phyloP scores from a whole-genome alignment of 129 eudicot genomes.

The Lonicera japonica region DNA sequence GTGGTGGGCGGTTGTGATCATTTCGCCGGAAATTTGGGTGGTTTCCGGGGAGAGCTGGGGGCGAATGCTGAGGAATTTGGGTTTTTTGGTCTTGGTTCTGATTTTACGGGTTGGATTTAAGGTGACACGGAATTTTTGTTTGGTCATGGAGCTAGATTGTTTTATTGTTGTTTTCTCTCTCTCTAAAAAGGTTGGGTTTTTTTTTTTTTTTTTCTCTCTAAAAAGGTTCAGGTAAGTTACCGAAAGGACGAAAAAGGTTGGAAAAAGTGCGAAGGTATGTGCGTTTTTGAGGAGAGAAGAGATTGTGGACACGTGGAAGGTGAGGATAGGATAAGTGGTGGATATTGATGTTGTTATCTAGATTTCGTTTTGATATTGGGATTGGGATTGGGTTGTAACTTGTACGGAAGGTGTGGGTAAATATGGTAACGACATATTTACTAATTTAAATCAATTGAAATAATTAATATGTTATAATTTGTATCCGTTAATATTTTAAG shows the following conservation, averaged over 20 bases:
- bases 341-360: constrained; percentile 24
- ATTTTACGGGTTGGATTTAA: constrained; percentile 22
- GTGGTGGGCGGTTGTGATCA: constrained; percentile 18
- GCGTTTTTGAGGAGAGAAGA: constrained; percentile 6
- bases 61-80: constrained; percentile 56
- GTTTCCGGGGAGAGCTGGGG: constrained; percentile 33
- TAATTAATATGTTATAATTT: no score
- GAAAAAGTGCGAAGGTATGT: not conserved
- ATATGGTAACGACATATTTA: no score
- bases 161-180: not conserved
- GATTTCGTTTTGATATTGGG: constrained; percentile 41
- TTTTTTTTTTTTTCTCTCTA: not conserved
- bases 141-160: constrained; percentile 12
- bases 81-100: constrained; percentile 37
- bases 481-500: no score
- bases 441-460: no score
- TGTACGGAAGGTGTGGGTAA: no score
- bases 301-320: constrained; percentile 30
- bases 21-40: constrained; percentile 9
- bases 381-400: constrained; percentile 1
- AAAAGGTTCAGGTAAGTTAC: not conserved
- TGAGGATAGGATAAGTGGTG: constrained; percentile 28
- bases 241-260: constrained; percentile 6
- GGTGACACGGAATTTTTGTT: constrained; percentile 1
- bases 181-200: not conserved